Conservation (phyloP, 129 eudicot species). For the Pseudognaphalium luteoalbum region DNA sequence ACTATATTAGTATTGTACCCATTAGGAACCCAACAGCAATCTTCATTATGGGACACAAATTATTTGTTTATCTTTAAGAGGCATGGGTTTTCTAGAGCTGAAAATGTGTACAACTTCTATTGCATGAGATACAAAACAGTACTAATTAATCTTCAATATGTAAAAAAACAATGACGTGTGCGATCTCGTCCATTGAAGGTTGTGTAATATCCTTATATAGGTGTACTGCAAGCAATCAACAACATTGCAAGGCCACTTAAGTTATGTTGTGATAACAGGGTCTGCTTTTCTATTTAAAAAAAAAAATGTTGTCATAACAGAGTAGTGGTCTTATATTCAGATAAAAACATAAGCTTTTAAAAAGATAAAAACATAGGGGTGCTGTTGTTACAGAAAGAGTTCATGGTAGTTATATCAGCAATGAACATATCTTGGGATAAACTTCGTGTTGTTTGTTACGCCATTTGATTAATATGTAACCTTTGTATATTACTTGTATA, state of each 20-base stretch:
- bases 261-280: background rate
- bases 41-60: conserved; percentile 17
- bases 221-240: background rate
- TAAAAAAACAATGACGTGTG: background rate
- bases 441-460: no score
- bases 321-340: background rate
- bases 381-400: no score
- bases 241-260: background rate
- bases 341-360: background rate
- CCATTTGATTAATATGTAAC: no score
- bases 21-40: conserved; percentile 27
- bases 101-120: conserved; percentile 1
- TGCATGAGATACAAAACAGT: background rate
- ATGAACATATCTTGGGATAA: no score
- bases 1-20: conserved; percentile 39
- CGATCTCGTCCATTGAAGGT: background rate
- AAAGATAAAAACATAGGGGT: background rate
- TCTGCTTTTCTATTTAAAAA: no score
- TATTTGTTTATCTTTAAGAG: background rate
- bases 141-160: background rate
- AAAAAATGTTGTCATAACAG: background rate
- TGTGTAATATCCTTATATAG: background rate
- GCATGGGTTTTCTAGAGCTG: background rate
- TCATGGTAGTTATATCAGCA: no score
- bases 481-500: no score